Percentiles rank a stretch among this genome's conserved stretches.
Conservation (phyloP, 208 protist species). For the Acanthamoeba lenticulata region DNA sequence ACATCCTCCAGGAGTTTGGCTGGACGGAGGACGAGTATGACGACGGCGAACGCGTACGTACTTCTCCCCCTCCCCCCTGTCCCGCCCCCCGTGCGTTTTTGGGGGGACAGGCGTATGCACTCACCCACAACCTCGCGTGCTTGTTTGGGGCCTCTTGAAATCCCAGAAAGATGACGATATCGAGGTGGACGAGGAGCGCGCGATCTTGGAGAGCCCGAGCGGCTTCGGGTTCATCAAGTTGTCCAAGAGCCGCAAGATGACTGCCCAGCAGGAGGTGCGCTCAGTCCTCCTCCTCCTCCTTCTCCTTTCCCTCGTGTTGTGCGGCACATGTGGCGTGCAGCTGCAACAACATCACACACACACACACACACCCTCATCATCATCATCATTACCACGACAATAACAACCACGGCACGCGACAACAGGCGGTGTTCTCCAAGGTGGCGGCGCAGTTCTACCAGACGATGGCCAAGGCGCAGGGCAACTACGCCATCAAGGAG, state of each 20-base stretch:
- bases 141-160: neutral
- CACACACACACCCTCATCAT: no score
- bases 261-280: neutral
- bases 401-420: neutral
- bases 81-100: no score
- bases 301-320: neutral
- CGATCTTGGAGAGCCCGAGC: neutral
- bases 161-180: slow-evolving; percentile 11
- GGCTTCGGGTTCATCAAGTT: slow-evolving; percentile 46
- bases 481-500: slow-evolving; percentile 47
- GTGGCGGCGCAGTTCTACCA: slow-evolving; percentile 63
- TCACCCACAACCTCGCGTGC: neutral
- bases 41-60: slow-evolving; percentile 45
- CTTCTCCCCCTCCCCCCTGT: no score
- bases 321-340: neutral
- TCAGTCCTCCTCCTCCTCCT: neutral
- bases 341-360: no score
- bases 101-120: no score
- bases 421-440: neutral
- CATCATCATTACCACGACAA: no score
- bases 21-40: slow-evolving; percentile 68
- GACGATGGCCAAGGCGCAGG: slow-evolving; percentile 70
- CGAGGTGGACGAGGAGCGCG: slow-evolving; percentile 43
- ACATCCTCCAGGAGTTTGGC: slow-evolving; percentile 64
- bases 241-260: neutral